phyloP scores from a whole-genome alignment of 2,329 filamentous ascomycete genomes.

The Trichoderma endophyticum region DNA sequence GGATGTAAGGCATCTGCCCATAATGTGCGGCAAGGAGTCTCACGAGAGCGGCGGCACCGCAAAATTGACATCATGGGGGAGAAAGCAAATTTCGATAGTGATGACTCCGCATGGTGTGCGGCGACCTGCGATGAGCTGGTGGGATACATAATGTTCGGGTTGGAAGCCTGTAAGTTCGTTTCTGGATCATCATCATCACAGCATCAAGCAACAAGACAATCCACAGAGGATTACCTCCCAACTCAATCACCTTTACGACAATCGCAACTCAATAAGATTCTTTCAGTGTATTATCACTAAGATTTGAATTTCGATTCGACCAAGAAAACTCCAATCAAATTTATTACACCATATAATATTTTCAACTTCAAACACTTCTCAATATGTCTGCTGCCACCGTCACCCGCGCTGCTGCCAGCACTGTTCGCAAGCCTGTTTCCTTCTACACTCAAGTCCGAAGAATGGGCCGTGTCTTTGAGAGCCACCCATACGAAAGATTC shows the following conservation, averaged over 20 bases:
- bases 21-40: background rate
- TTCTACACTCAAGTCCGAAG: conserved; percentile 9
- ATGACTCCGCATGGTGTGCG: conserved; percentile 1
- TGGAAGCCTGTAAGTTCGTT: background rate
- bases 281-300: background rate
- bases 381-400: conserved; percentile 7
- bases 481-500: conserved; percentile 10
- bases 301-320: background rate
- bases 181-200: conserved; percentile 12
- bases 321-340: background rate
- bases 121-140: background rate
- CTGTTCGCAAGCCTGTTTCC: conserved; percentile 11
- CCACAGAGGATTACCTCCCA: conserved; percentile 13
- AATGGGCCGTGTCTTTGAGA: conserved; percentile 13
- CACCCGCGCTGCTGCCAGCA: conserved; percentile 1
- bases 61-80: conserved; percentile 7
- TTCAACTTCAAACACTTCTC: background rate
- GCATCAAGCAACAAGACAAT: conserved; percentile 7
- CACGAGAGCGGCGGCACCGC: background rate
- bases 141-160: conserved; percentile 12
- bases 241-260: background rate
- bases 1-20: conserved; percentile 8
- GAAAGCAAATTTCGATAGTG: background rate
- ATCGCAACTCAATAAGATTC: conserved; percentile 10
- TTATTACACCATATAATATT: background rate